Percentiles rank a stretch among this genome's conserved stretches.
phyloP scores from a whole-genome alignment of 179 eudicot genomes.

The Silene noctiflora region DNA sequence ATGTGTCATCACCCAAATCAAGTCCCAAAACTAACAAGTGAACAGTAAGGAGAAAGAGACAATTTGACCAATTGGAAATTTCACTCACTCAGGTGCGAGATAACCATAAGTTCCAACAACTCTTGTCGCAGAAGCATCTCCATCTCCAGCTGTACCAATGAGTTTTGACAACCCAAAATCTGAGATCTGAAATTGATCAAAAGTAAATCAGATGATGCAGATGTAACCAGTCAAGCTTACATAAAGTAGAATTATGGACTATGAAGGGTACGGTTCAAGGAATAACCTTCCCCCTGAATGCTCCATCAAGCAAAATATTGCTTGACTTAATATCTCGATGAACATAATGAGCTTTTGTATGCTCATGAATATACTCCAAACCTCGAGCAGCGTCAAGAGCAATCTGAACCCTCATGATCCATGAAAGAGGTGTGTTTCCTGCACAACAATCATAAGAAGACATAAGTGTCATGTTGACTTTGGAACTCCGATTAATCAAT shows the following conservation, averaged over 20 bases:
- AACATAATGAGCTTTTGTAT: conserved; percentile 89
- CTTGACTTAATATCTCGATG: conserved; percentile 95
- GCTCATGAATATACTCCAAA: conserved; percentile 91
- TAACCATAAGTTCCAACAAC: conserved; percentile 97
- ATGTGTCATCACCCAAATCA: too few relatives aligned
- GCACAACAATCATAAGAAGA: conserved; percentile 13
- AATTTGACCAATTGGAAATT: conserved; percentile 3
- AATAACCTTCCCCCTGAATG: conserved; percentile 84
- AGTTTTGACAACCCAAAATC: conserved; percentile 96
- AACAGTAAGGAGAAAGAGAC: background rate
- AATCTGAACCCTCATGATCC: conserved; percentile 96
- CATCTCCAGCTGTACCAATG: conserved; percentile 65
- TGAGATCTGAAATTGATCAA: conserved; percentile 54
- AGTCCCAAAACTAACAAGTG: too few relatives aligned
- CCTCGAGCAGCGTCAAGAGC: conserved; percentile 98
- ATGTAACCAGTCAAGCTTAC: background rate
- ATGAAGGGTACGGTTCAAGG: background rate
- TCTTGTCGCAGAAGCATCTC: conserved; percentile 79
- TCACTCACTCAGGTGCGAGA: conserved; percentile 89
- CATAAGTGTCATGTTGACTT: background rate
- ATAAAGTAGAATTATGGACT: background rate
- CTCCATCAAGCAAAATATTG: conserved; percentile 85
- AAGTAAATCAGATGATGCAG: conserved; percentile 12
- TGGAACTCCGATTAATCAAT: background rate
- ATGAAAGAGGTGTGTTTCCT: conserved; percentile 90